Percentiles rank a stretch among this genome's conserved stretches.
phyloP scores from a whole-genome alignment of 768 basidiomycete species.

The Solioccasus polychromus region DNA sequence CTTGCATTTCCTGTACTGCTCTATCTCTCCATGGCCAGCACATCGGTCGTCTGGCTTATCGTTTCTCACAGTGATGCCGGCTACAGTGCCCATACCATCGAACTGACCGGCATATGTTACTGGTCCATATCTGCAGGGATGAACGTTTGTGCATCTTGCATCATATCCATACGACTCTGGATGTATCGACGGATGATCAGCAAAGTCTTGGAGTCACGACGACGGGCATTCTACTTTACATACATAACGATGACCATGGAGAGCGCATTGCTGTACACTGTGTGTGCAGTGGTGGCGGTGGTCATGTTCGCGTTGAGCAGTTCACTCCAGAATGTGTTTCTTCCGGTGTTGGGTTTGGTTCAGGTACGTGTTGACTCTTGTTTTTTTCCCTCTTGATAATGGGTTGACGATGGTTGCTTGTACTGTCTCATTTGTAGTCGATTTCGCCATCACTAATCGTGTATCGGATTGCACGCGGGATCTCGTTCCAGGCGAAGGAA shows the following conservation, averaged over 20 bases:
- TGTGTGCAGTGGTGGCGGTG: conserved; percentile 10
- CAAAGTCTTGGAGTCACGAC: conserved; percentile 3
- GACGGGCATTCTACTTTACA: conserved; percentile 18
- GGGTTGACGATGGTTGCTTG: no score
- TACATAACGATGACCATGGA: conserved; percentile 27
- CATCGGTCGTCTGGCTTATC: conserved; percentile 18
- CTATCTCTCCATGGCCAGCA: conserved; percentile 16
- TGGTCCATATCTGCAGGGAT: conserved; percentile 16
- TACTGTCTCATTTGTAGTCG: neutral
- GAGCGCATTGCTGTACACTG: conserved; percentile 20
- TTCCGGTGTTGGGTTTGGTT: conserved; percentile 19
- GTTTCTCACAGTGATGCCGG: conserved; percentile 15
- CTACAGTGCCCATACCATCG: conserved; percentile 15
- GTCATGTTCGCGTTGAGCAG: conserved; percentile 17
- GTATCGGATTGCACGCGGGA: neutral
- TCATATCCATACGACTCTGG: conserved; percentile 18
- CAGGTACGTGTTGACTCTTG: conserved; percentile 10
- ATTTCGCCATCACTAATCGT: neutral
- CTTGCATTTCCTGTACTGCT: conserved; percentile 1
- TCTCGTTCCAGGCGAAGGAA: neutral
- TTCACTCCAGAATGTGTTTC: conserved; percentile 21
- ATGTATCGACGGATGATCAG: conserved; percentile 15
- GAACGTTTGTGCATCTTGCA: conserved; percentile 14
- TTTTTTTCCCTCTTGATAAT: neutral
- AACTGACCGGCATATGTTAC: conserved; percentile 10